phyloP scores from a whole-genome alignment of 441 rosid genomes.

The Rhodomyrtus psidioides region DNA sequence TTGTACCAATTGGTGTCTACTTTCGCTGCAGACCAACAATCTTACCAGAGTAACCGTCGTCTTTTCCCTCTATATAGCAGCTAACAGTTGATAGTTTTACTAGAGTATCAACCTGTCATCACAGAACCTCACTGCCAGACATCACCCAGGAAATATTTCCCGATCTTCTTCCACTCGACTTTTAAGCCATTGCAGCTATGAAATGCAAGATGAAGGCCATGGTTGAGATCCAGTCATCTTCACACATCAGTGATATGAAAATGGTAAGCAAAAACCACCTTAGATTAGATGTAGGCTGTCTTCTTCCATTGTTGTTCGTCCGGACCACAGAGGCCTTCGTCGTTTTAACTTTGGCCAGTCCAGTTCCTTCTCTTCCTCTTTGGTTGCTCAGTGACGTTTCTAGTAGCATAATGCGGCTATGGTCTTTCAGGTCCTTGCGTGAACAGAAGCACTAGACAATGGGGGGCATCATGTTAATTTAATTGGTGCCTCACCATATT shows the following conservation, averaged over 20 bases:
- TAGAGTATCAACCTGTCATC: neutral
- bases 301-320: neutral
- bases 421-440: neutral
- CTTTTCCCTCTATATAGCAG: neutral
- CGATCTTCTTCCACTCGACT: neutral
- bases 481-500: neutral
- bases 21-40: neutral
- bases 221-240: neutral
- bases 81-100: neutral
- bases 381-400: neutral
- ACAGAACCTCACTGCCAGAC: neutral
- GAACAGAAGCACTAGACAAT: neutral
- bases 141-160: neutral
- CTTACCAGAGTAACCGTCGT: neutral
- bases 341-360: neutral
- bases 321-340: neutral
- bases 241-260: neutral
- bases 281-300: neutral
- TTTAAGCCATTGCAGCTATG: neutral
- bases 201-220: neutral
- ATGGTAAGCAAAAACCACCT: neutral
- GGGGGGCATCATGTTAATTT: neutral
- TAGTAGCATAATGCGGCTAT: neutral
- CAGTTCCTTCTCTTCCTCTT: neutral
- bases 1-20: neutral